Evolutionary conservation across 805 yeast species (phyloP), one percentile per base, ranked within the genome.

Genomic region (Saturnispora gosingensis): DNA sequence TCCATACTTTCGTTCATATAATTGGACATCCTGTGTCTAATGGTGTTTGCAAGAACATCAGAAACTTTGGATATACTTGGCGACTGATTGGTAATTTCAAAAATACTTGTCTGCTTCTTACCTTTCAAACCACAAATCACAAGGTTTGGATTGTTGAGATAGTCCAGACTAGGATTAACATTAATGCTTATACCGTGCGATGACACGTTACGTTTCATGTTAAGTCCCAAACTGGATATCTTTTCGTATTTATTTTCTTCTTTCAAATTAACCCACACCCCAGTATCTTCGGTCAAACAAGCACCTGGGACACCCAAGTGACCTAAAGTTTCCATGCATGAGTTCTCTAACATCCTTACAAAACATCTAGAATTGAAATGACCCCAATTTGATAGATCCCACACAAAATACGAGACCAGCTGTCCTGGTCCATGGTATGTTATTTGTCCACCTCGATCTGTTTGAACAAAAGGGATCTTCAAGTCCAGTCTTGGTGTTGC

Each of bases 371-470:
- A 76, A 5, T 76, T 71, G 44, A 79, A 65, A 51, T 75, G 68
- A 34, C 68, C 59, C 59, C 85, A 85, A 32, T 77, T 74, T 56
- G 76, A 74, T 50, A 93, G 70, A 64, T 93, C 90, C 30, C 86
- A 50, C 1, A 93, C 75, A 10, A 93, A 82, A 62, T 91, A 93
- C 5, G 88, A 80, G 2, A 90, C 96, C 38, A 88, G 63, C 67
- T 93, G 99, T 0, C 99, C 99, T 1, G 93, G 85, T 0, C 98
- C 98, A 69, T 93, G 99, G 73, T 87, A 93, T 0, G 99, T 93
- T 1, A 93, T 80, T 64, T 93, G 95, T 0, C 99, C 99, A 15
- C 99, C 99, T 55, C 99, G 72, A 50, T 81, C 81, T 0, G 93
- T 77, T 59, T 87, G 91, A n/a, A 82, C 76, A 61, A 80, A 86